phyloP scores from a whole-genome alignment of 164 flowering plant genomes.

The Piper longum region DNA sequence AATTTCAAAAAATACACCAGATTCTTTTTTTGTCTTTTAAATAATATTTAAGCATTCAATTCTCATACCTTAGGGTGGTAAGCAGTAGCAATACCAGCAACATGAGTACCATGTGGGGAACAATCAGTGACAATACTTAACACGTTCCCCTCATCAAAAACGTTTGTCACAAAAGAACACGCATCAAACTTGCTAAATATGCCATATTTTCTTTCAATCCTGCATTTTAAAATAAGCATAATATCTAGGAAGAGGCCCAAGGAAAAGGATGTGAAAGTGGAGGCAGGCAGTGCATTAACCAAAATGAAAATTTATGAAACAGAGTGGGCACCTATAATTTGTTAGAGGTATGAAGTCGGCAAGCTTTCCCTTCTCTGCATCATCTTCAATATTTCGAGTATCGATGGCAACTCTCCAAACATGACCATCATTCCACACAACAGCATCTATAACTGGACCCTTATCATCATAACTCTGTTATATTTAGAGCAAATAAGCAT shows the following conservation, averaged over 20 bases:
- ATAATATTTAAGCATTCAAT: not conserved
- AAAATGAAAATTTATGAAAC: too few species aligned
- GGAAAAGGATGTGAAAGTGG: not conserved
- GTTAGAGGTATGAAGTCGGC: conserved; percentile 75
- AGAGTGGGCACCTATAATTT: conserved; percentile 48
- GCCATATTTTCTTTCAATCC: conserved; percentile 77
- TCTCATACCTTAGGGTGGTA: conserved; percentile 64
- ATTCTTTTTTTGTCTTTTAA: too few species aligned
- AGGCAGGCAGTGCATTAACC: not conserved
- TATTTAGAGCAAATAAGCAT: conserved; percentile 3
- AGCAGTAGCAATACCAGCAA: conserved; percentile 96
- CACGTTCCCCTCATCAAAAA: conserved; percentile 75
- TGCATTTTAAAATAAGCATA: conserved; percentile 13
- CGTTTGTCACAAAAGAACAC: conserved; percentile 74
- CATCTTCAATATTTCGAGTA: conserved; percentile 82
- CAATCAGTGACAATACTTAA: conserved; percentile 90
- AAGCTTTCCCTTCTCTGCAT: conserved; percentile 57
- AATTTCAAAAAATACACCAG: too few species aligned
- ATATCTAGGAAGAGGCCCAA: not conserved
- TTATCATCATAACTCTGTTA: conserved; percentile 81
- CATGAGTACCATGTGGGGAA: conserved; percentile 99
- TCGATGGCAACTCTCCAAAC: conserved; percentile 96
- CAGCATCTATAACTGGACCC: conserved; percentile 95
- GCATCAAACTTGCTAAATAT: conserved; percentile 92
- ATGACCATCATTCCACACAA: conserved; percentile 97